Evolutionary conservation across 2,329 filamentous ascomycete species (phyloP).

Genomic region (Apiospora saccharicola): DNA sequence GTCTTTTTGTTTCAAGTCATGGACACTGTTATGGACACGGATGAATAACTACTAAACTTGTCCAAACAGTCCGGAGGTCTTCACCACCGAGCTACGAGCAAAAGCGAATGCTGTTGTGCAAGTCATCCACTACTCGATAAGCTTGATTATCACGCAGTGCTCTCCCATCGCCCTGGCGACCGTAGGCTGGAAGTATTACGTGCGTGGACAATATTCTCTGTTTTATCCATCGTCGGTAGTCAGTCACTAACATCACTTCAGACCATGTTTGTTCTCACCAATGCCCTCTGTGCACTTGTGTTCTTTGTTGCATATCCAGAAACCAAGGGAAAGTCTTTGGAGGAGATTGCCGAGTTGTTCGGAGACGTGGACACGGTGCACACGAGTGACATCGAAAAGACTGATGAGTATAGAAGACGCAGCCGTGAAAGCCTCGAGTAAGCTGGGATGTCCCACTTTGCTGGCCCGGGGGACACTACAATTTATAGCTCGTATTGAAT

Average conservation of each 20-base stretch:
- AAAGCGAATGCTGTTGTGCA: constrained; percentile 51
- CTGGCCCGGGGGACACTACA: not conserved
- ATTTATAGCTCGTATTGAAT: no score
- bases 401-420: not conserved
- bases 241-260: not conserved
- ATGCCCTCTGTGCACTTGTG: constrained; percentile 45
- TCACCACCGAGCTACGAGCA: constrained; percentile 49
- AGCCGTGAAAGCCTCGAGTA: constrained; percentile 9
- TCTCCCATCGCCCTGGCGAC: constrained; percentile 48
- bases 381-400: not conserved
- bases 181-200: constrained; percentile 52
- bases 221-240: no score
- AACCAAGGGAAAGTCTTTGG: constrained; percentile 50
- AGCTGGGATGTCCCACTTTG: not conserved
- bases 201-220: constrained; percentile 28
- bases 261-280: constrained; percentile 45
- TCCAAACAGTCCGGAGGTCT: constrained; percentile 46
- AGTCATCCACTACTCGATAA: constrained; percentile 51
- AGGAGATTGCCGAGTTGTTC: constrained; percentile 50
- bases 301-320: constrained; percentile 48
- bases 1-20: no score
- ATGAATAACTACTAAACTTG: not conserved
- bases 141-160: constrained; percentile 49
- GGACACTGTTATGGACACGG: no score
- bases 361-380: constrained; percentile 40